These are phyloP conservation scores for Lentinula novae-zelandiae DNA, from an alignment of 1,284 basidiomycete genomes.

Conservation along the genomic window DNA sequence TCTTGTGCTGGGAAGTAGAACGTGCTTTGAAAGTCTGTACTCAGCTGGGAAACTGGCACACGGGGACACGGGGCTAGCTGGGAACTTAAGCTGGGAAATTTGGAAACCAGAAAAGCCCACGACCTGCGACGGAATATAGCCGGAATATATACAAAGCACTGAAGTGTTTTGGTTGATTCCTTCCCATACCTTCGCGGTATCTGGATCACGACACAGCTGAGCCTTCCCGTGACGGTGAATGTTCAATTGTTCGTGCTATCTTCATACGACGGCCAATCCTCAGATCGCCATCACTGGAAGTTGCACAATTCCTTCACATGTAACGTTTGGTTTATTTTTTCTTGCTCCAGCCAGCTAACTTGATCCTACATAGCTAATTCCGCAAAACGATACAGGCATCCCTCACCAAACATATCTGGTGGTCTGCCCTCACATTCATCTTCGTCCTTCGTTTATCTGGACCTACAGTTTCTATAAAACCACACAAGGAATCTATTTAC, in stretches of 20 bases:
- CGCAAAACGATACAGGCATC: not conserved
- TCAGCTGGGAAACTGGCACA: not conserved
- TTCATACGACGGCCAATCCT: not conserved
- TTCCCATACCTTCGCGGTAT: not conserved
- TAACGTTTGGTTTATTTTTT: not conserved
- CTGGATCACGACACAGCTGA: not conserved
- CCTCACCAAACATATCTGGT: not conserved
- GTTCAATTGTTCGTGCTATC: not conserved
- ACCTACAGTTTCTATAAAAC: not conserved
- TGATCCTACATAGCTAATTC: not conserved
- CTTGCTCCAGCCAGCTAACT: not conserved
- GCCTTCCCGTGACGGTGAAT: not conserved
- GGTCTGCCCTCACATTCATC: not conserved
- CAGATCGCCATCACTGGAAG: not conserved
- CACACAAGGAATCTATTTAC: not conserved
- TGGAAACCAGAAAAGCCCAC: not conserved
- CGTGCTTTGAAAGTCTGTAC: not conserved
- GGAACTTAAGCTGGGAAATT: not conserved
- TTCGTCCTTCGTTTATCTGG: too few relatives aligned
- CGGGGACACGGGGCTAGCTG: not conserved
- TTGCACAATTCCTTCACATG: not conserved
- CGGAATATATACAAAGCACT: not conserved
- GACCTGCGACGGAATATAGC: not conserved
- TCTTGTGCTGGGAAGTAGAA: too few relatives aligned
- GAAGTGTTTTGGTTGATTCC: not conserved